Evolutionary conservation across 352 stramenopile species (phyloP).

Genomic region (Globisporangium rhizosaccharum): DNA sequence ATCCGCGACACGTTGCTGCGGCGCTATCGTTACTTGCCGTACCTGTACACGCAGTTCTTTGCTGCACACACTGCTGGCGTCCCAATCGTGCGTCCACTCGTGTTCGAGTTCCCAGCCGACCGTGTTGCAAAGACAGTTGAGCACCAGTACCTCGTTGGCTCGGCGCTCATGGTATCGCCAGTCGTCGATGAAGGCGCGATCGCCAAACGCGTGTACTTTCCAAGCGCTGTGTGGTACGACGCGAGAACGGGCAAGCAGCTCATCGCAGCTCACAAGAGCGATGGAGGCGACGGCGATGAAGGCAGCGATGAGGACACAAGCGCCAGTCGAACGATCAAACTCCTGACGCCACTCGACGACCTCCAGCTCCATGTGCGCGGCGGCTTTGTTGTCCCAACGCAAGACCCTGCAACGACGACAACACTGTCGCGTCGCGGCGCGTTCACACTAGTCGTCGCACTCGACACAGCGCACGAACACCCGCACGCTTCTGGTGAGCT

Average conservation of each 20-base stretch:
- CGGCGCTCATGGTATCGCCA: conserved; percentile 72
- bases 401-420: conserved; percentile 50
- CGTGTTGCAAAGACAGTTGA: conserved; percentile 33
- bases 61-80: conserved; percentile 36
- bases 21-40: conserved; percentile 75
- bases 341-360: conserved; percentile 49
- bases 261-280: conserved; percentile 5
- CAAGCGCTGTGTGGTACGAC: conserved; percentile 67
- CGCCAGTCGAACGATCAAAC: conserved; percentile 17
- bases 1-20: conserved; percentile 49
- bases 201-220: conserved; percentile 55
- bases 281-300: background rate
- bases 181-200: conserved; percentile 65
- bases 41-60: conserved; percentile 83
- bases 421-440: conserved; percentile 43
- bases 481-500: conserved; percentile 43
- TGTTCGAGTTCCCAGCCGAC: conserved; percentile 64
- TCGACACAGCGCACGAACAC: conserved; percentile 21
- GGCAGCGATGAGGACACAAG: conserved; percentile 1
- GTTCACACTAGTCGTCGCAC: conserved; percentile 51
- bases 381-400: conserved; percentile 55
- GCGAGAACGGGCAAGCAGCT: conserved; percentile 37
- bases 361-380: conserved; percentile 66
- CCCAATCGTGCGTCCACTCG: conserved; percentile 47
- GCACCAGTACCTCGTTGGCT: conserved; percentile 66